Conservation (phyloP, 1,139 yeast species). For the Candida sanyaensis region DNA sequence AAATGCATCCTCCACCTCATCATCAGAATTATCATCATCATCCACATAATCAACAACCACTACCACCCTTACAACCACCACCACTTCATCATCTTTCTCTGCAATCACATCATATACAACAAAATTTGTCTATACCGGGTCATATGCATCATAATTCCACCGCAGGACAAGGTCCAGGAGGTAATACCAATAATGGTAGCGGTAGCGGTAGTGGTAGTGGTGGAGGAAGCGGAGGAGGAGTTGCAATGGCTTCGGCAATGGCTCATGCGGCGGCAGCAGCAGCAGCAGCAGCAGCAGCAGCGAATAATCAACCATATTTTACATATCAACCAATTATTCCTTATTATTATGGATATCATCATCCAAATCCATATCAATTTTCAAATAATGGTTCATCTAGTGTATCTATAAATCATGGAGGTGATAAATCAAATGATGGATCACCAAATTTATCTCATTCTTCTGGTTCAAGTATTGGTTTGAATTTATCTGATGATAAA, state of each 20-base stretch:
- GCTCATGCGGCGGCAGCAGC: conserved; percentile 6
- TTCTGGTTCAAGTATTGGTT: neutral
- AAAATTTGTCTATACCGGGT: neutral
- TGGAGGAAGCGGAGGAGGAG: neutral
- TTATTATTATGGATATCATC: conserved; percentile 17
- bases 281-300: neutral
- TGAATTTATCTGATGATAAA: neutral
- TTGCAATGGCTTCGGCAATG: conserved; percentile 1
- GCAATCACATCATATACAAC: conserved; percentile 1
- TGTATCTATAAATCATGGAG: neutral
- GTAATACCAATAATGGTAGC: neutral
- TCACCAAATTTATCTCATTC: neutral
- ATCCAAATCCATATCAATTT: conserved; percentile 15
- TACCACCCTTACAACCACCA: neutral
- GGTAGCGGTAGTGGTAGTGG: neutral
- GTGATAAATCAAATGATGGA: neutral
- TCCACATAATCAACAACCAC: neutral
- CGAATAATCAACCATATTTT: conserved; percentile 8
- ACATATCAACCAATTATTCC: conserved; percentile 16
- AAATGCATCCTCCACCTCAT: neutral
- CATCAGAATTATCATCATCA: neutral
- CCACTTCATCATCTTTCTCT: neutral
- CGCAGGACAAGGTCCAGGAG: neutral
- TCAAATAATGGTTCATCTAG: neutral
- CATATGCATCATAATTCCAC: neutral